Conservation (phyloP, 106 monocot genomes). For the Dioscorea alata region DNA sequence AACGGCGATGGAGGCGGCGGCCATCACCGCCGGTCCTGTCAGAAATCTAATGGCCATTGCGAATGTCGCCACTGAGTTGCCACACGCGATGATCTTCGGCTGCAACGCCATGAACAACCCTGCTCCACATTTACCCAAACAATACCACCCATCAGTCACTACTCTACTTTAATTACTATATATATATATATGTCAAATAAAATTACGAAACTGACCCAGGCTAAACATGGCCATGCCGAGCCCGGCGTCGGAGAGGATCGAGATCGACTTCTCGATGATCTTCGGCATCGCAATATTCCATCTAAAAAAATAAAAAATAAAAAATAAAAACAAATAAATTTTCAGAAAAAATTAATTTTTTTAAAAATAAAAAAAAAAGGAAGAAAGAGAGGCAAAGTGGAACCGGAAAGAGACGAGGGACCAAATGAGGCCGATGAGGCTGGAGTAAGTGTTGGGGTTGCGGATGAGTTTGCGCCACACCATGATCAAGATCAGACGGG, state of each 20-base stretch:
- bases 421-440: slow-evolving; percentile 72
- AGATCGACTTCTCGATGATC: slow-evolving; percentile 58
- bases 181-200: background rate
- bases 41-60: slow-evolving; percentile 73
- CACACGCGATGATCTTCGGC: slow-evolving; percentile 71
- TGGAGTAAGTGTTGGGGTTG: slow-evolving; percentile 95
- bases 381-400: background rate
- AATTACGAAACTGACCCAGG: slow-evolving; percentile 10
- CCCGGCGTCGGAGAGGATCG: slow-evolving; percentile 63
- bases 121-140: slow-evolving; percentile 4
- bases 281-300: slow-evolving; percentile 62
- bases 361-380: background rate
- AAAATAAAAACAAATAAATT: background rate
- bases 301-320: slow-evolving; percentile 13
- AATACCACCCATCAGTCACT: background rate
- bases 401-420: slow-evolving; percentile 64
- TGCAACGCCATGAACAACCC: slow-evolving; percentile 89
- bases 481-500: slow-evolving; percentile 85
- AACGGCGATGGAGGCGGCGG: slow-evolving; percentile 56
- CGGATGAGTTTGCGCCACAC: slow-evolving; percentile 92
- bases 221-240: slow-evolving; percentile 85
- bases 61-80: slow-evolving; percentile 44
- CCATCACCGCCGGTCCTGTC: slow-evolving; percentile 77
- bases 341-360: too few relatives aligned
- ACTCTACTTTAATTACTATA: background rate